Evolutionary conservation across 1,284 basidiomycete species (phyloP).

Genomic region (Ganoderma lucidum): DNA sequence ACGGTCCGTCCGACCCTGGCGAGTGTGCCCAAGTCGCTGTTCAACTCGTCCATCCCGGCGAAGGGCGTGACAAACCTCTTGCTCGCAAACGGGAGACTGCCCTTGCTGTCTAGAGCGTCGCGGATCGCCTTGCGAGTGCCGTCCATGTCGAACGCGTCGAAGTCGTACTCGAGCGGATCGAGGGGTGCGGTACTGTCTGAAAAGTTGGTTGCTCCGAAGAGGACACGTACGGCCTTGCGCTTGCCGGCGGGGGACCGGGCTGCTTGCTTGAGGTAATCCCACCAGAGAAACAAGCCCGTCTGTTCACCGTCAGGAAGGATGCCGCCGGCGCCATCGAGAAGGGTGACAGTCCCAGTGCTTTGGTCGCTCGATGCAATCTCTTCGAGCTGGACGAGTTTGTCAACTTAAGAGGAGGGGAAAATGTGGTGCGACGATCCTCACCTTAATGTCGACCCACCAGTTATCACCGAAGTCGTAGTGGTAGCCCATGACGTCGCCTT

Average conservation of each 20-base stretch:
- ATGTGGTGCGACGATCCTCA: background rate
- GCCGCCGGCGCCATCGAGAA: constrained; percentile 28
- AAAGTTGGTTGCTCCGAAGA: constrained; percentile 24
- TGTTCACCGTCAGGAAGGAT: constrained; percentile 21
- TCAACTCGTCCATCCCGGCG: constrained; percentile 2
- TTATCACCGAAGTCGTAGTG: constrained; percentile 26
- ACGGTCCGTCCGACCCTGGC: background rate
- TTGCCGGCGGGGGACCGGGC: background rate
- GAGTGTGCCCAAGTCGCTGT: background rate
- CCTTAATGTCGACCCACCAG: constrained; percentile 26
- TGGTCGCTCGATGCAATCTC: constrained; percentile 19
- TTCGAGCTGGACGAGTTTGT: constrained; percentile 16
- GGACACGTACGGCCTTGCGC: constrained; percentile 11
- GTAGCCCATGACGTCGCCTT: constrained; percentile 12
- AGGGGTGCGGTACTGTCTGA: background rate
- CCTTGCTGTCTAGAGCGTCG: constrained; percentile 14
- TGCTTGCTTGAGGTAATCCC: constrained; percentile 11
- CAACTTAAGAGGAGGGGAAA: background rate
- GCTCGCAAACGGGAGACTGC: constrained; percentile 20
- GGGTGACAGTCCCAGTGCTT: constrained; percentile 23
- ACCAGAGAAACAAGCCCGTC: constrained; percentile 14
- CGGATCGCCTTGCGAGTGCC: constrained; percentile 24
- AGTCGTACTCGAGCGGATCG: constrained; percentile 21
- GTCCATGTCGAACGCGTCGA: constrained; percentile 25
- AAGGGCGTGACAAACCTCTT: constrained; percentile 18